Evolutionary conservation across 1,284 basidiomycete genomes (phyloP).

Genomic region (Fomitiporia mediterranea): DNA sequence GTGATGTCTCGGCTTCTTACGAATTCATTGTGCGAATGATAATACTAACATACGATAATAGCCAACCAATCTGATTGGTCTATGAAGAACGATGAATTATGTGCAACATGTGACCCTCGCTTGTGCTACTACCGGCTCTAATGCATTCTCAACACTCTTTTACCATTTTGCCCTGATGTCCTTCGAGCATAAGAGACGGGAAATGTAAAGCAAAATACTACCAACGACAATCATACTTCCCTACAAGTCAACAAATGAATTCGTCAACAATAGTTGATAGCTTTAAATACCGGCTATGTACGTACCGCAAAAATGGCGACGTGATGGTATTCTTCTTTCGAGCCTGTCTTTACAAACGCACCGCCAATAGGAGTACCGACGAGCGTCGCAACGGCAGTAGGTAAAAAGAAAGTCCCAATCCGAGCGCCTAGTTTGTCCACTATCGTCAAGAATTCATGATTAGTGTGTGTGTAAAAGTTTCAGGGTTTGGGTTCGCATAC

Average conservation of each 20-base stretch:
- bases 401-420: slow-evolving; percentile 6
- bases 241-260: not conserved
- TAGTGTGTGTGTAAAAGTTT: too few relatives aligned
- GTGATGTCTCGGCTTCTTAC: too few relatives aligned
- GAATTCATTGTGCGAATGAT: too few relatives aligned
- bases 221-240: not conserved
- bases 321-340: slow-evolving; percentile 6
- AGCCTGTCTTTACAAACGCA: slow-evolving; percentile 6
- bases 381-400: slow-evolving; percentile 8
- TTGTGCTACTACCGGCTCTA: too few relatives aligned
- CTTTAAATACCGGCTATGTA: not conserved
- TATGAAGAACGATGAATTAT: too few relatives aligned
- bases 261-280: not conserved
- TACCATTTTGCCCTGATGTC: slow-evolving; percentile 3
- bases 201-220: not conserved
- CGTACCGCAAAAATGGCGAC: slow-evolving; percentile 7
- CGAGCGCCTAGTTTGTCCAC: slow-evolving; percentile 10
- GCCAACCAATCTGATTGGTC: too few relatives aligned
- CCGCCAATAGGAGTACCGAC: slow-evolving; percentile 12
- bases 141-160: too few relatives aligned
- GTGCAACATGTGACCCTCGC: too few relatives aligned
- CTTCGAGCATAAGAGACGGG: not conserved
- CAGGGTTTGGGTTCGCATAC: too few relatives aligned
- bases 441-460: too few relatives aligned
- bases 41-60: too few relatives aligned